A percentile compares a stretch with the other conserved stretches of the same genome.
These are phyloP conservation scores for Xylariales sp. DNA, from an alignment of 2,329 filamentous ascomycete species.

Conservation along the genomic window DNA sequence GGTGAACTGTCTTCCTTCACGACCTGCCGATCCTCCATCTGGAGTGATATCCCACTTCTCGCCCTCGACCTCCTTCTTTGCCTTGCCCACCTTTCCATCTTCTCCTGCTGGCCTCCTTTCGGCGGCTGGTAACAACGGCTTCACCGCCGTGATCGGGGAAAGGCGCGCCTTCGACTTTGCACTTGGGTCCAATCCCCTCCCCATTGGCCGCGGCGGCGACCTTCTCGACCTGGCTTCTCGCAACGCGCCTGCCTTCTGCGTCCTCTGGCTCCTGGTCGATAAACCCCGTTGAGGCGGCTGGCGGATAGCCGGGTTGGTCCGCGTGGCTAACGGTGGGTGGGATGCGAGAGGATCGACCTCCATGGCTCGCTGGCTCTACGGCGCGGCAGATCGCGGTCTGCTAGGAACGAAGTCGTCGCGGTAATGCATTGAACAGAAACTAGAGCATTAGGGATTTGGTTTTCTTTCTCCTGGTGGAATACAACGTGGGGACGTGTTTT, in stretches of 20 bases:
- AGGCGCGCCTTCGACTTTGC: constrained; percentile 15
- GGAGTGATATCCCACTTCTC: constrained; percentile 53
- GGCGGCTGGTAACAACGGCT: constrained; percentile 21
- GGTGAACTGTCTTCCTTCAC: constrained; percentile 68
- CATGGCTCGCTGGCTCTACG: constrained; percentile 22
- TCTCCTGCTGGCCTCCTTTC: constrained; percentile 22
- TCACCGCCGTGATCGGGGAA: constrained; percentile 19
- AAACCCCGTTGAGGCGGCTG: constrained; percentile 16
- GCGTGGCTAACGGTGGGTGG: constrained; percentile 18
- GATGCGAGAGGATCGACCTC: constrained; percentile 22
- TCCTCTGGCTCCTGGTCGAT: constrained; percentile 18
- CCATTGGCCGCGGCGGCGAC: constrained; percentile 16
- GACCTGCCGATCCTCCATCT: constrained; percentile 56
- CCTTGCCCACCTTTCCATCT: constrained; percentile 24
- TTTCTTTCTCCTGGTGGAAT: neutral
- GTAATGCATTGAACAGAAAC: constrained; percentile 24
- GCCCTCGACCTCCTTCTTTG: constrained; percentile 49
- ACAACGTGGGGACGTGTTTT: constrained; percentile 6
- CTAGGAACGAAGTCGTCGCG: constrained; percentile 15
- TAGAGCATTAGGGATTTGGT: neutral
- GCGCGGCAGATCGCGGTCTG: constrained; percentile 25
- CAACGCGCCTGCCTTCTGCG: constrained; percentile 12
- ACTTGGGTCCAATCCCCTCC: constrained; percentile 13
- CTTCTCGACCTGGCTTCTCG: constrained; percentile 18
- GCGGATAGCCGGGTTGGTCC: constrained; percentile 20